Evolutionary conservation across 768 basidiomycete species (phyloP), one percentile per base, ranked within the genome.

Genomic region (Pleurotus tuber-regium): DNA sequence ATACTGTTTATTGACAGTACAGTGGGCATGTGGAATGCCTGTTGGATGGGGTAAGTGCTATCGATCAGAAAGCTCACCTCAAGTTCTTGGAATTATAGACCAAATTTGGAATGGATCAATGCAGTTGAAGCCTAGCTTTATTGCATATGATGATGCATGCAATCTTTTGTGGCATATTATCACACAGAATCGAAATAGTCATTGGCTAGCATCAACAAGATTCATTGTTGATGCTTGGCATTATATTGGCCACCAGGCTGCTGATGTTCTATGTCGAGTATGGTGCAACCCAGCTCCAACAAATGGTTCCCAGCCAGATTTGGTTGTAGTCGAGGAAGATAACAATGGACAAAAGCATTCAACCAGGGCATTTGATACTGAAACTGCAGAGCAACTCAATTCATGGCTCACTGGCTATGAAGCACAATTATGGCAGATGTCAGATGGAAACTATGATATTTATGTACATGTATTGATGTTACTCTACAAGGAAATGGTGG

Each of bases 201-300:
- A 40, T 1, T 63, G 61, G 61, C 35, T 63, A 3, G 21, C 39
- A 14, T 51, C 51, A 1, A 61, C 58, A 23, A 59, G 55, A 43
- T 58, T 60, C 39, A 58, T 60, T 38, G 61, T 58, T 19, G 58
- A 61, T 41, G 49, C 59, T 3, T 75, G 31, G 72, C 74, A 26
- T 50, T 54, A 47, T 19, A 61, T 59, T 36, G 54, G 54, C 5
- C 60, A 61, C 28, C 55, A 43, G 6, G 54, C 59, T 38, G 56
- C 50, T 26, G 57, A 61, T 47, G 48, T 51, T 4, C 36, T 60
- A 6, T 62, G 59, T 41, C 31, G 59, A 11, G 18, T 44, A 4
- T 59, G 56, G 54, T 63, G 61, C 21, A 61, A 62, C 50, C 61
- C 61, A 11, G 59, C 60, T 25, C 57, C 56, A 10, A 50, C 54